A percentile compares a stretch with the other conserved stretches of the same genome.
phyloP scores from a whole-genome alignment of 2,329 filamentous ascomycete genomes.

The Paraphoma sp. region DNA sequence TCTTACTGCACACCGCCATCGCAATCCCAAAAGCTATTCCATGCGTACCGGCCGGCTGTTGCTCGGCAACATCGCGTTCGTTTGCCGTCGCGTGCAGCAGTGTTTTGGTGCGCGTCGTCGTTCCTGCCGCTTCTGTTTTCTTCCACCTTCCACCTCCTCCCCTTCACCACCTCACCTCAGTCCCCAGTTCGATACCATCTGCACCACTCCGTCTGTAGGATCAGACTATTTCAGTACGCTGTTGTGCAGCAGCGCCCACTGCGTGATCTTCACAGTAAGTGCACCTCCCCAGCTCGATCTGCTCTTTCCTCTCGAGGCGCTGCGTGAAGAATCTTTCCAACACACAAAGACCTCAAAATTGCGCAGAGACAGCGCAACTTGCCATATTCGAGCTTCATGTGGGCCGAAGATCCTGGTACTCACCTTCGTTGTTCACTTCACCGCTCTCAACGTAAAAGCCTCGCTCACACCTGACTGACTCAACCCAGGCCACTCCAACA shows the following conservation, averaged over 20 bases:
- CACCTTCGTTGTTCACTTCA: too few species aligned
- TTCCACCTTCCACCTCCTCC: not conserved
- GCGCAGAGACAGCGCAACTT: not conserved
- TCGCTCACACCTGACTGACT: too few species aligned
- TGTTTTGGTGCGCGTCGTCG: not conserved
- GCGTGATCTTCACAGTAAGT: not conserved
- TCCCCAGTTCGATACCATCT: not conserved
- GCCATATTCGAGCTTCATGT: not conserved
- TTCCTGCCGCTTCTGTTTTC: not conserved
- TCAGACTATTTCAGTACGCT: not conserved
- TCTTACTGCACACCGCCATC: too few species aligned
- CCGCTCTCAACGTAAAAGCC: too few species aligned
- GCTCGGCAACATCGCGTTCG: not conserved
- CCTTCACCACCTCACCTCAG: not conserved
- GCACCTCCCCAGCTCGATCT: not conserved
- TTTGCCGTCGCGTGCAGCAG: not conserved
- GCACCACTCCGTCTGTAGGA: not conserved
- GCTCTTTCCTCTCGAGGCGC: not conserved
- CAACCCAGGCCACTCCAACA: not conserved
- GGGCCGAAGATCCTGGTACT: too few species aligned
- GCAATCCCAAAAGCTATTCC: too few species aligned
- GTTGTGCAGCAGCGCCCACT: not conserved
- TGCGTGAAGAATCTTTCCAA: not conserved
- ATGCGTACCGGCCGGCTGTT: not conserved
- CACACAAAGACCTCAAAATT: not conserved